Conservation (phyloP, 495 filamentous ascomycete species). For the Penicillium parvum region DNA sequence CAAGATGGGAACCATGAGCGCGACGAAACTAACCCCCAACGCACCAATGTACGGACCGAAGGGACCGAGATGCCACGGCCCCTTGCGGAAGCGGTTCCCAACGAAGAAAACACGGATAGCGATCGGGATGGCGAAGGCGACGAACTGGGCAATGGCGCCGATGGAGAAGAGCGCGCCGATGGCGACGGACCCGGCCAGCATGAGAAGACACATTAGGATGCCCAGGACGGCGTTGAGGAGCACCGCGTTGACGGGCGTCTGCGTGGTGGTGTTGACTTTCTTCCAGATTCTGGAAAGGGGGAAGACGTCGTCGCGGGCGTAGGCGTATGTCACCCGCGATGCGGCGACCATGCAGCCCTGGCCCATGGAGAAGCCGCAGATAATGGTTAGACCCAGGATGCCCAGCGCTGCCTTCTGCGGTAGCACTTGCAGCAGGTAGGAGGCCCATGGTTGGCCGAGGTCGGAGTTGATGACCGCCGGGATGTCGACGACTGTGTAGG, state of each 20-base stretch:
- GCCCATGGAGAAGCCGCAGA: conserved; percentile 76
- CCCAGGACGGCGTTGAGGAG: conserved; percentile 67
- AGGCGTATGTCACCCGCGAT: conserved; percentile 73
- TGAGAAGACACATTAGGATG: conserved; percentile 59
- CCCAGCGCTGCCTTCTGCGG: conserved; percentile 61
- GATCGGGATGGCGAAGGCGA: conserved; percentile 73
- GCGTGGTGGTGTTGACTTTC: conserved; percentile 59
- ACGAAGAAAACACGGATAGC: conserved; percentile 72
- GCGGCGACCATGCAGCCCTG: conserved; percentile 82
- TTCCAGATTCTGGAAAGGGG: conserved; percentile 61
- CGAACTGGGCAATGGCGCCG: conserved; percentile 68
- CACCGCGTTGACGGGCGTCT: conserved; percentile 75
- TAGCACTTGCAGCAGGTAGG: conserved; percentile 67
- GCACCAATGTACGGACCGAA: conserved; percentile 59
- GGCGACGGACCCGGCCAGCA: conserved; percentile 62
- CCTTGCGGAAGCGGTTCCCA: conserved; percentile 61
- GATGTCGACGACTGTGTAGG: conserved; percentile 75
- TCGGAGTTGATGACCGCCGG: conserved; percentile 54
- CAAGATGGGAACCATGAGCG: conserved; percentile 71
- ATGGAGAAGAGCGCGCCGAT: conserved; percentile 75
- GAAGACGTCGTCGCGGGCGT: conserved; percentile 76
- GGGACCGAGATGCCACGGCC: conserved; percentile 70
- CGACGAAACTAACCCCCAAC: conserved; percentile 57
- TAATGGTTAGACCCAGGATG: conserved; percentile 65
- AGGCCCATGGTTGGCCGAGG: conserved; percentile 72